phyloP scores from a whole-genome alignment of 2,329 filamentous ascomycete genomes.

The Seiridium unicorne region DNA sequence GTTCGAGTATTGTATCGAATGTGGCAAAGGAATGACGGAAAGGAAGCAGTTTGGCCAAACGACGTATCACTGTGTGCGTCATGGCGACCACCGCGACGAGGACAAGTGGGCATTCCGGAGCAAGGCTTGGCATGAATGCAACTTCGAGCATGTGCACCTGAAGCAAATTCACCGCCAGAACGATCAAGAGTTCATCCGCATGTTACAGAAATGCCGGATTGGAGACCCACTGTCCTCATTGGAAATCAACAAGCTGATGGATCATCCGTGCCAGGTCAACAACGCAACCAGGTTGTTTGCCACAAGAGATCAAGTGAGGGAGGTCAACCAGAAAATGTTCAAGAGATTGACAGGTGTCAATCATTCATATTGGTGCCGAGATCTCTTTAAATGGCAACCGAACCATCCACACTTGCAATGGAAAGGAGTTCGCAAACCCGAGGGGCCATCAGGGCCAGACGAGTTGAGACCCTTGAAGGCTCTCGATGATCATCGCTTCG shows the following conservation, averaged over 20 bases:
- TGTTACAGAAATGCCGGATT: slow-evolving; percentile 44
- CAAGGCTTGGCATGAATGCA: slow-evolving; percentile 50
- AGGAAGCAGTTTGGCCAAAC: not conserved
- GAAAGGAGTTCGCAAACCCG: slow-evolving; percentile 18
- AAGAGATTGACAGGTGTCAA: slow-evolving; percentile 26
- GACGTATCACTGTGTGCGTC: slow-evolving; percentile 29
- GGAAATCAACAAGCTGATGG: slow-evolving; percentile 42
- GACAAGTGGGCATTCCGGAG: slow-evolving; percentile 64
- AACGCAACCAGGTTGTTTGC: slow-evolving; percentile 45
- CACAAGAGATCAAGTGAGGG: slow-evolving; percentile 34
- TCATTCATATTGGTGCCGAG: slow-evolving; percentile 31
- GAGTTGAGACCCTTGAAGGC: slow-evolving; percentile 24
- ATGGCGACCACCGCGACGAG: slow-evolving; percentile 38
- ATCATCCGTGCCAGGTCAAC: slow-evolving; percentile 38
- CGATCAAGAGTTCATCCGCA: slow-evolving; percentile 50
- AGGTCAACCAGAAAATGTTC: slow-evolving; percentile 33
- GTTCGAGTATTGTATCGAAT: slow-evolving; percentile 50
- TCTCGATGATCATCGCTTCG: slow-evolving; percentile 45
- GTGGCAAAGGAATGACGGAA: slow-evolving; percentile 34
- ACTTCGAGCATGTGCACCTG: slow-evolving; percentile 53
- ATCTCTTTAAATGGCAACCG: slow-evolving; percentile 37
- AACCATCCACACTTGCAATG: slow-evolving; percentile 23
- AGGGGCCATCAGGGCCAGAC: slow-evolving; percentile 14
- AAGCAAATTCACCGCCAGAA: slow-evolving; percentile 56
- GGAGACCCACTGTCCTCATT: slow-evolving; percentile 25